Evolutionary conservation across 495 filamentous ascomycete species (phyloP), one percentile per base, ranked within the genome.

Genomic region (Penicillium paxilli): DNA sequence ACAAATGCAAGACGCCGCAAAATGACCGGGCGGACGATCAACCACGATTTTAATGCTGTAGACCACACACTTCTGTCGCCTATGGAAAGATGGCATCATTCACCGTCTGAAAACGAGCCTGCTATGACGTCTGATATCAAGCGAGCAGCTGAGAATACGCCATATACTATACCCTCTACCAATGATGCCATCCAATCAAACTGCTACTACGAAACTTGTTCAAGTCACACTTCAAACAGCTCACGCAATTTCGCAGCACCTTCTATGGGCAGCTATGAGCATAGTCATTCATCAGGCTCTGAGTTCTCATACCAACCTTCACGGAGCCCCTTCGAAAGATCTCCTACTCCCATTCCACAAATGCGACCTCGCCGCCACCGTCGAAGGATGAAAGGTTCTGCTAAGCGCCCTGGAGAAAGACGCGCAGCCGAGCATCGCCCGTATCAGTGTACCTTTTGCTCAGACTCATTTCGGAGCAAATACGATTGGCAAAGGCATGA

Each of bases 401-500:
- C 23, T 4, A 32, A 49, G 22, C 37, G 32, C 16, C 23, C 12
- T 19, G 35, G 30, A 20, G 16, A 44, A 16, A 11, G 28, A 14
- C 37, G 17, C 12, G 22, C 16, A 21, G 4, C 33, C 8, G 35
- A 26, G 12, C 20, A 28, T 3, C 55, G 59, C 7, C 25, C 51
- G 0, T 62, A 52, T 67, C 86, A 90, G 64, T 91, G 88, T 65
- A 91, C 88, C 6, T 91, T 91, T 72, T 91, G 88, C 66, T 87
- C 85, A 4, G 87, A 90, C 47, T 83, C 81, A 0, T 91, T 90
- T 71, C 80, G 83, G 49, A 87, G 81, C 24, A 91, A 91, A 61
- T 87, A 90, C 66, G 88, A 91, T 68, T 91, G 88, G 88, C 83
- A 88, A 55, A 74, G 88, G 46, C 88, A 91, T 65, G 88, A 91